Evolutionary conservation across 306 rosid species (phyloP), one percentile per base, ranked within the genome.

Genomic region (Vigna mungo): DNA sequence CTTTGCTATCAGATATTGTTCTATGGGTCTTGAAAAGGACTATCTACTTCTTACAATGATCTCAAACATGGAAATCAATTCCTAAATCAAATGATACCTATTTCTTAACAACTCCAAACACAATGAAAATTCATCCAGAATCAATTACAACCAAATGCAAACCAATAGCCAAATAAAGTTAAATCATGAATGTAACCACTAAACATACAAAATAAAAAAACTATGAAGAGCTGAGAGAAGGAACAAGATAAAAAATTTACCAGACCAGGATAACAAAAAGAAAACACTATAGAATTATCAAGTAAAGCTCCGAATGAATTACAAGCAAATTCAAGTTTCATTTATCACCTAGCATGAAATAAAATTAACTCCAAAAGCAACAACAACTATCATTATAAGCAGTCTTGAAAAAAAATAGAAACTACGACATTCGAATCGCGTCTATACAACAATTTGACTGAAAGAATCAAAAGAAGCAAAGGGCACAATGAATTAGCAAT

Each of bases 121-220:
- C 15, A 43, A 9, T 6, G n/a, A 18, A 41, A 51, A 75, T 62
- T 51, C 27, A 34, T 63, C 39, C 51, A 12, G 52, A 76, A 16
- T 63, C 16, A 61, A 46, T 8, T 11, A 74, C 47, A 4, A 60
- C 12, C 27, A 34, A 66, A 54, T 77, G 58, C 16, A 66, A 66
- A 77, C 56, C 1, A 48, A 43, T 54, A 11, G 16, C 56, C 30
- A 68, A 20, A 53, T 68, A 61, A 25, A 58, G 46, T 17, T 64
- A 76, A 76, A 61, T 60, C 43, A 6, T 3, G 9, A 74, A 9
- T 30, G 21, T 74, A 64, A 17, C 39, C 41, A 32, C 64, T 34
- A 48, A 34, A 74, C 9, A 32, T 5, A 44, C 43, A 11, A 43
- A 41, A 41, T 20, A 6, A 21, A 0, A 56, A 4, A 17, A 74